These are phyloP conservation scores for Hydrangea macrophylla DNA, from an alignment of 148 eudicot species.

Conservation along the genomic window DNA sequence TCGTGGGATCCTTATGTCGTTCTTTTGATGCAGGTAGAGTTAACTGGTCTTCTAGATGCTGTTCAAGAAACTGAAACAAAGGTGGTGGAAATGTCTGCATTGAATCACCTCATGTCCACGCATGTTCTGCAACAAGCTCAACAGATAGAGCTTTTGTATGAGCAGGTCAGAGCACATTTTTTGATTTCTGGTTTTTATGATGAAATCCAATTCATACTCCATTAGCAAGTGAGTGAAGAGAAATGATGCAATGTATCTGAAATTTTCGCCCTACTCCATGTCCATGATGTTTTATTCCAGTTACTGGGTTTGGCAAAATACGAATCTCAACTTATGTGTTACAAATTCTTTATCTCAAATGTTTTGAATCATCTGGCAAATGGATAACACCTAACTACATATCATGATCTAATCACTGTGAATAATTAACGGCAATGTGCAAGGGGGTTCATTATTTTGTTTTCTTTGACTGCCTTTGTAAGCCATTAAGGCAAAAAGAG, in stretches of 20 bases:
- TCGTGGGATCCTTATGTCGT: too few relatives aligned
- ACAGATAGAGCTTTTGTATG: slow-evolving; percentile 85
- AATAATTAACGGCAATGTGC: too few relatives aligned
- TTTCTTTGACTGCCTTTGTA: too few relatives aligned
- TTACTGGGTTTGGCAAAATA: background rate
- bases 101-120: slow-evolving; percentile 94
- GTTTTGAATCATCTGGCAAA: too few relatives aligned
- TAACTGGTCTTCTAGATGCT: slow-evolving; percentile 74
- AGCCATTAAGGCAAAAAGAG: too few relatives aligned
- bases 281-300: background rate
- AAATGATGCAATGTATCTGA: background rate
- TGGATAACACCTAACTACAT: too few relatives aligned
- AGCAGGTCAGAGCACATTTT: slow-evolving; percentile 52
- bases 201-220: background rate
- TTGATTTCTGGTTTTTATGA: background rate
- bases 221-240: background rate
- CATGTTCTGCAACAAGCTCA: slow-evolving; percentile 92
- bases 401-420: too few relatives aligned
- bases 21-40: slow-evolving; percentile 55
- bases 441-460: too few relatives aligned
- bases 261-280: background rate
- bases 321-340: too few relatives aligned
- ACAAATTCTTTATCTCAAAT: too few relatives aligned
- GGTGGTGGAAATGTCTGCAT: slow-evolving; percentile 96
- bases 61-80: slow-evolving; percentile 89